phyloP scores from a whole-genome alignment of 305 asterid species.

The Lippia alba region DNA sequence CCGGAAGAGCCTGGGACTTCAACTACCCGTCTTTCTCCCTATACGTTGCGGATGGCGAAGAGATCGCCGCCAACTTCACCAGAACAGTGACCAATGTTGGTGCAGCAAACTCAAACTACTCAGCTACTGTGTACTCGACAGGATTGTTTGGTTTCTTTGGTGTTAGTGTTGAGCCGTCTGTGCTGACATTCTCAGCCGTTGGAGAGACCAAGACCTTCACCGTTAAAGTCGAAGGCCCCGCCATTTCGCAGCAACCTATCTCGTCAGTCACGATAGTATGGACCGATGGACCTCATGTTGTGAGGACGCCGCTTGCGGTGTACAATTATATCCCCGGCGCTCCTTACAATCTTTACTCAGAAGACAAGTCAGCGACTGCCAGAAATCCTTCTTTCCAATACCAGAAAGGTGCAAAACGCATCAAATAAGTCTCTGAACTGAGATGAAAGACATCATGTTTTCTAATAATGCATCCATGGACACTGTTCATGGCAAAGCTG shows the following conservation, averaged over 20 bases:
- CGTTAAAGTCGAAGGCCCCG: slow-evolving; percentile 38
- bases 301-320: slow-evolving; percentile 43
- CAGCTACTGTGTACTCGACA: slow-evolving; percentile 28
- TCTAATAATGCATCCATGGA: too few species aligned
- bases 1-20: slow-evolving; percentile 51
- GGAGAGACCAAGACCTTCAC: slow-evolving; percentile 38
- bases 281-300: slow-evolving; percentile 35
- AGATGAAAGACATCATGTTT: too few species aligned
- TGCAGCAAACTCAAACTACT: slow-evolving; percentile 39
- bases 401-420: too few species aligned
- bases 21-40: slow-evolving; percentile 60
- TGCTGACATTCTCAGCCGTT: slow-evolving; percentile 35
- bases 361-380: too few species aligned
- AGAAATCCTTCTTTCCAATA: too few species aligned
- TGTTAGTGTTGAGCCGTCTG: slow-evolving; percentile 40
- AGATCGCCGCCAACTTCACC: slow-evolving; percentile 43
- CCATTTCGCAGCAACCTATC: slow-evolving; percentile 36
- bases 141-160: slow-evolving; percentile 11
- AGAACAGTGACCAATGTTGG: slow-evolving; percentile 56
- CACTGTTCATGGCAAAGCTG: too few species aligned
- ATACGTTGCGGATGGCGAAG: slow-evolving; percentile 45
- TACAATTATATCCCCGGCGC: slow-evolving; percentile 42
- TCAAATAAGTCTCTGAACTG: too few species aligned
- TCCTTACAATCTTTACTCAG: slow-evolving; percentile 28
- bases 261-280: slow-evolving; percentile 33